Evolutionary conservation across 768 basidiomycete genomes (phyloP), one percentile per base, ranked within the genome.

Genomic region (Suillus clintonianus): DNA sequence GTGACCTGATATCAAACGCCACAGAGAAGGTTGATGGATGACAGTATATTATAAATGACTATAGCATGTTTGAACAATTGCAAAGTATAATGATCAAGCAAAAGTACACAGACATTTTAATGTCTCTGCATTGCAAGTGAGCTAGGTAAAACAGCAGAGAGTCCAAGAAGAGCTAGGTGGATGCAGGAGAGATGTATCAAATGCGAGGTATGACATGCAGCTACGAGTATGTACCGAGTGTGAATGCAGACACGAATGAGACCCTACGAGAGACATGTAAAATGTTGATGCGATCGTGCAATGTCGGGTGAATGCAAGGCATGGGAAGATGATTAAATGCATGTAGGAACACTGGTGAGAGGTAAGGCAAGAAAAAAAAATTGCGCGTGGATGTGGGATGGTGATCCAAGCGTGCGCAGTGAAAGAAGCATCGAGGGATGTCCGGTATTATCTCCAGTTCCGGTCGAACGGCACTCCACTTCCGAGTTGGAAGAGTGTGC

Each of bases 401-500:
- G n/a, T 51, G 36, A 61, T 57, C 45, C 36, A 45, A 32, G 47
- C 9, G 13, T 37, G 34, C 24, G 39, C 17, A 27, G 24, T 57
- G 27, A 41, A 30, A 51, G 19, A 51, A 22, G 45, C 14, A 54
- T 50, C 39, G 8, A 53, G 19, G 51, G 51, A 60, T 41, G 60
- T 24, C 30, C 27, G 19, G 15, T 19, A 41, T 76, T 41, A 77
- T 65, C 75, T 73, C 54, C 72, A 69, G 7, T 75, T 66, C 70
- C 65, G 77, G 66, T 63, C 79, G 76, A 67, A 79, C 69, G 62
- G 77, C 17, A 78, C 74, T 15, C 76, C 74, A 22, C 77, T 77
- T 39, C 67, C 80, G 42, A 79, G 77, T 65, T 85, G 83, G 69
- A 87, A 86, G 62, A 89, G 77, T 22, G 81, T 81, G 59, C 74